A percentile compares a stretch with the other conserved stretches of the same genome.
phyloP scores from a whole-genome alignment of 805 yeast genomes.

The Ogataea glucozyma region DNA sequence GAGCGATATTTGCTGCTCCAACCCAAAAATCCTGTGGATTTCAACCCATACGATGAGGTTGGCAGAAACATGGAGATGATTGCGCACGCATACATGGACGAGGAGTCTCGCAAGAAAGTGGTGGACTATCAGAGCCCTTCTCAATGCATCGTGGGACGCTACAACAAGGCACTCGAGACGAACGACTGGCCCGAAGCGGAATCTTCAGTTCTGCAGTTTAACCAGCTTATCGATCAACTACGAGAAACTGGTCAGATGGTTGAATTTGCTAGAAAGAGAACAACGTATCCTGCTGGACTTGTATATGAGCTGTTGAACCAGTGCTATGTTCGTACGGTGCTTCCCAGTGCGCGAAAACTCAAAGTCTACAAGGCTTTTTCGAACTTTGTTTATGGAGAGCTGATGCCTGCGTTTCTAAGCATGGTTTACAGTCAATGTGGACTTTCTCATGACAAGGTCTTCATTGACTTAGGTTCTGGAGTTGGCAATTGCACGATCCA shows the following conservation, averaged over 20 bases:
- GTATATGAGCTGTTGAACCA: slow-evolving; percentile 72
- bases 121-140: slow-evolving; percentile 38
- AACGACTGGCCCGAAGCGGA: slow-evolving; percentile 34
- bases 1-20: slow-evolving; percentile 51
- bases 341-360: slow-evolving; percentile 67
- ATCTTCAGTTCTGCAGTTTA: slow-evolving; percentile 44
- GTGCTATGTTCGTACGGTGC: slow-evolving; percentile 74
- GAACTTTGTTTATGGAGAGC: slow-evolving; percentile 87
- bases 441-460: slow-evolving; percentile 53
- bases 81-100: slow-evolving; percentile 43
- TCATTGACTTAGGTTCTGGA: slow-evolving; percentile 90
- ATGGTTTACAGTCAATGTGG: slow-evolving; percentile 63
- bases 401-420: slow-evolving; percentile 75
- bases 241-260: slow-evolving; percentile 34
- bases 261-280: slow-evolving; percentile 17
- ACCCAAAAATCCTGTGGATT: slow-evolving; percentile 53
- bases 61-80: slow-evolving; percentile 49
- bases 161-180: slow-evolving; percentile 35
- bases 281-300: slow-evolving; percentile 41
- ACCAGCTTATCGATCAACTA: slow-evolving; percentile 39
- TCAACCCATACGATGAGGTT: slow-evolving; percentile 65
- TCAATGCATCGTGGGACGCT: slow-evolving; percentile 41
- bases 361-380: slow-evolving; percentile 82
- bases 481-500: slow-evolving; percentile 91
- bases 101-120: slow-evolving; percentile 34